Conservation (phyloP, 257 asterid species). For the Verbascum thapsus region DNA sequence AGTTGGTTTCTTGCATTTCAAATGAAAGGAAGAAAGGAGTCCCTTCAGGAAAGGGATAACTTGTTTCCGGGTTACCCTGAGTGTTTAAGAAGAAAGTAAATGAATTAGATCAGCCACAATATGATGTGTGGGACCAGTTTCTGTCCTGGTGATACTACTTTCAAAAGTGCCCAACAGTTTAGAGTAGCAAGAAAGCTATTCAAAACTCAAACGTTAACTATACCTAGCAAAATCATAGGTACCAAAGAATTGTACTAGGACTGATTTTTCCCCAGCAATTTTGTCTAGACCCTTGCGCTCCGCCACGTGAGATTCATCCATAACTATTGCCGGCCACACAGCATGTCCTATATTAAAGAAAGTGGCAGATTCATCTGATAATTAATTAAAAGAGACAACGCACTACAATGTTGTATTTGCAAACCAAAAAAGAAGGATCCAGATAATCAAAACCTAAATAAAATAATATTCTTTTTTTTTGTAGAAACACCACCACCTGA, state of each 20-base stretch:
- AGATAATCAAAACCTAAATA: constrained; percentile 11
- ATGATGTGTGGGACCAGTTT: constrained; percentile 15
- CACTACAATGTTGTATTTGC: constrained; percentile 22
- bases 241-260: constrained; percentile 94
- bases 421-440: neutral
- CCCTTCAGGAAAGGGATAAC: constrained; percentile 84
- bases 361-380: constrained; percentile 23
- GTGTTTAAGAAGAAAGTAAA: constrained; percentile 29
- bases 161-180: constrained; percentile 27
- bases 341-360: constrained; percentile 76
- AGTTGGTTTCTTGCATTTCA: constrained; percentile 84
- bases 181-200: constrained; percentile 14
- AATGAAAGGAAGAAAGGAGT: constrained; percentile 80
- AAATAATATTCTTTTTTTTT: neutral
- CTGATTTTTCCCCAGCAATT: constrained; percentile 74
- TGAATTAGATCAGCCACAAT: neutral
- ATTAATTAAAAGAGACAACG: constrained; percentile 3
- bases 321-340: constrained; percentile 92
- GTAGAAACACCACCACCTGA: too few species aligned
- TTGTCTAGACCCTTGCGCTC: constrained; percentile 71
- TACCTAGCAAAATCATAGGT: constrained; percentile 99
- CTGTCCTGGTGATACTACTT: constrained; percentile 20
- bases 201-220: constrained; percentile 18
- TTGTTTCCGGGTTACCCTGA: constrained; percentile 82
- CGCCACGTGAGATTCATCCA: constrained; percentile 76